Conservation (phyloP, 2,329 filamentous ascomycete genomes). For the Colletotrichum sp. region DNA sequence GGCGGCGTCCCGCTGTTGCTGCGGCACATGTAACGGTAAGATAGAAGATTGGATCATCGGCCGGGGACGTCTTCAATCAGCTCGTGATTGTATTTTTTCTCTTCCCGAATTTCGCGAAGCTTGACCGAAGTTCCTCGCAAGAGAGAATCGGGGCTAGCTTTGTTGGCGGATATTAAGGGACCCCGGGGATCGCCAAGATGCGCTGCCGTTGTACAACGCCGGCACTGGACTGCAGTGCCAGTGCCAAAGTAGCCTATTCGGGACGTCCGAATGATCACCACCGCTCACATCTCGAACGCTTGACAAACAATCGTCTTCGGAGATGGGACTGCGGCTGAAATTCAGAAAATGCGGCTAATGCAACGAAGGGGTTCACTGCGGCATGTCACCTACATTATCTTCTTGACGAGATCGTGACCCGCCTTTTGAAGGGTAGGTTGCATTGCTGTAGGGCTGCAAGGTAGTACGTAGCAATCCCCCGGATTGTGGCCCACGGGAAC, state of each 20-base stretch:
- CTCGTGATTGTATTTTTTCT: neutral
- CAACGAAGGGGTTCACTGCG: neutral
- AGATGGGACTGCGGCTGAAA: neutral
- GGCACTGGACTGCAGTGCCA: neutral
- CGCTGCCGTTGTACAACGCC: neutral
- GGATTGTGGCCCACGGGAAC: neutral
- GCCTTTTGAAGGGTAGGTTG: neutral
- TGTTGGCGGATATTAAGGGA: neutral
- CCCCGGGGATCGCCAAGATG: neutral
- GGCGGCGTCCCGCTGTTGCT: neutral
- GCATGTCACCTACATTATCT: neutral
- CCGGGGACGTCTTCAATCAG: neutral
- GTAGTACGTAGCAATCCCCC: neutral
- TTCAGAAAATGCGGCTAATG: neutral
- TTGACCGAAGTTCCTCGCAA: neutral
- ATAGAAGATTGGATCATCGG: neutral
- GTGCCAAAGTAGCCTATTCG: neutral
- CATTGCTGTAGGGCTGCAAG: neutral
- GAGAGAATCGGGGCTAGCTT: neutral
- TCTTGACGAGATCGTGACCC: neutral
- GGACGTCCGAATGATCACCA: neutral
- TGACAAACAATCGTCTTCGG: neutral
- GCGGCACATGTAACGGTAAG: neutral
- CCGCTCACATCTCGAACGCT: neutral
- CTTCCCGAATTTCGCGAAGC: neutral